phyloP scores from a whole-genome alignment of 306 rosid genomes.

The Herpetospermum pedunculosum region DNA sequence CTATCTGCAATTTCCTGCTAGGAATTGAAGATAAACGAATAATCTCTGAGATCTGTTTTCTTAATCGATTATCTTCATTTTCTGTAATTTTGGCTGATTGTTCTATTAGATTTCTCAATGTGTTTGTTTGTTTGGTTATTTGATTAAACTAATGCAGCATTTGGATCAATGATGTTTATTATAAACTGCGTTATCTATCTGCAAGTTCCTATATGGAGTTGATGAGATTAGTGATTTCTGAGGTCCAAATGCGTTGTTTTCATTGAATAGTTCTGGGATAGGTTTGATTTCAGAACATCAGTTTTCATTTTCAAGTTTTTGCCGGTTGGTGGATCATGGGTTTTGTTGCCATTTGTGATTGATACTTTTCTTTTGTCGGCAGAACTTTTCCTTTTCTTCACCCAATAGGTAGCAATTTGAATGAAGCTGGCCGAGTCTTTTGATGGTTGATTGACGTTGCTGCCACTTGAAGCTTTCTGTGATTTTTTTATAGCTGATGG shows the following conservation, averaged over 20 bases:
- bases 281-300: not conserved
- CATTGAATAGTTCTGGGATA: not conserved
- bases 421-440: not conserved
- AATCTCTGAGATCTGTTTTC: conserved; percentile 20
- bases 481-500: not conserved
- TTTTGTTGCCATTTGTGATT: not conserved
- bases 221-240: conserved; percentile 18
- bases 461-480: not conserved
- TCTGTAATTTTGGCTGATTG: not conserved
- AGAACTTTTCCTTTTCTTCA: not conserved
- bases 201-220: conserved; percentile 16
- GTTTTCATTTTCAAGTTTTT: not conserved
- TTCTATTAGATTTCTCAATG: no score
- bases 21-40: conserved; percentile 18
- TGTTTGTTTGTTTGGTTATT: not conserved
- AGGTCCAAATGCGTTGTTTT: conserved; percentile 7
- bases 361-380: not conserved
- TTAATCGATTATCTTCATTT: not conserved
- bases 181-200: conserved; percentile 50
- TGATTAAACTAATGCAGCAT: not conserved
- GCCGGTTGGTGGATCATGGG: not conserved
- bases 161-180: conserved; percentile 30
- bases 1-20: conserved; percentile 19
- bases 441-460: not conserved
- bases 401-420: not conserved